Evolutionary conservation across 2,329 filamentous ascomycete species (phyloP), one percentile per base, ranked within the genome.

Genomic region (Escovopsis sp.): DNA sequence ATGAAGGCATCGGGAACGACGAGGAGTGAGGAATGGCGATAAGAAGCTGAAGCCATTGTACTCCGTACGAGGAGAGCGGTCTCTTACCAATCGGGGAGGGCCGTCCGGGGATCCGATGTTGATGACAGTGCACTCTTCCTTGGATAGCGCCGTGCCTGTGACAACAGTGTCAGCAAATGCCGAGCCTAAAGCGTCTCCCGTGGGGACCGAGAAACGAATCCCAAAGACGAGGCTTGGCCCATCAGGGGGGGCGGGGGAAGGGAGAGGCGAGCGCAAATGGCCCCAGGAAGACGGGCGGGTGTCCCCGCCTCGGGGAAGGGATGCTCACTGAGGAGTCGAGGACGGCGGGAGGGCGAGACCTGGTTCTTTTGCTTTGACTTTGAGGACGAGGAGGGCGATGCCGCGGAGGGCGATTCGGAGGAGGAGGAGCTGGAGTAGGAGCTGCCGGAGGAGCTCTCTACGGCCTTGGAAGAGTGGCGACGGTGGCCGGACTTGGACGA

Each of bases 71-170:
- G 13, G 19, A 12, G 8, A 27, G 18, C 21, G 19, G 9, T 21
- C 19, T 50, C 75, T 54, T 60, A 85, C 79, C 60, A 87, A 62
- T 36, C 79, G 68, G 43, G 78, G 76, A 42, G 74, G 70, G n/a
- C 75, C 77, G 43, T 85, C 79, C 17, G 75, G 73, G 42, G 80
- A 72, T 29, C 78, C 80, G 45, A 88, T 74, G 53, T 86, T 82
- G 54, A 87, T 75, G 32, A 85, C 79, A n/a, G 77, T 85, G 49
- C 79, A 79, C 56, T 86, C 79, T 46, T 80, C 70, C 53, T 81
- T 76, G 31, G 74, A 74, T 41, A 87, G 65, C 14, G 79, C 77
- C 29, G 73, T 70, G 55, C 80, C 80, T 85, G 44, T 18, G 34
- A 9, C n/a, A 42, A 34, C 28, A 17, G 32, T 41, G 49, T 58